Base-by-base conservation (phyloP, 805 yeast species). In the Nakazawaea ishiwadae region DNA sequence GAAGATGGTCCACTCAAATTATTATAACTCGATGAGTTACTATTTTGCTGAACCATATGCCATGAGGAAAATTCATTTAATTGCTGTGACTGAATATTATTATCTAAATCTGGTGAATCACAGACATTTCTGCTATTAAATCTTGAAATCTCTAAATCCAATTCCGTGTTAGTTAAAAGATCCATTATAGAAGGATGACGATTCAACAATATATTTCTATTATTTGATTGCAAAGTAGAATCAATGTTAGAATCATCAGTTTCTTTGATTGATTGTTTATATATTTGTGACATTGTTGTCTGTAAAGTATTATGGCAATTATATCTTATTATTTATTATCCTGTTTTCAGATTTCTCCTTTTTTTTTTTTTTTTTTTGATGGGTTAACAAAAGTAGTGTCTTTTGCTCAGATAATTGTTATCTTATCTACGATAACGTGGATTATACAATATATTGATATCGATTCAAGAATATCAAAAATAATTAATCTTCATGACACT, bases 51-150 rank as follows among this genome's bases (percentile, higher is more conserved):
- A 9, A 60, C 49, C 14, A 62, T 53, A 42, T 60, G 65, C 66
- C 66, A 62, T 17, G 66, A 61, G 2, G 64, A 58, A 44, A 60
- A 60, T 27, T 59, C 63, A n/a, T 47, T 48, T 31, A 52, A 28
- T 8, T 28, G 32, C 19, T 19, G 33, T 28, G 31, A 24, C 12
- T 18, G 31, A 14, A 15, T 27, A 12, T 19, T 18, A 17, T 8
- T 21, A 26, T 17, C 12, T 23, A 42, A 32, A 27, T 42, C 45
- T 1, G 45, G 45, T 7, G 45, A 42, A 7, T 42, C 39, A 17
- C 42, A 37, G 17, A 42, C 42, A 20, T 42, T 42, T 30, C 44
- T 32, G 24, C 42, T 31, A n/a, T 34, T 35, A 12, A 32, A 29
- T 31, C 36, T 35, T 42, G 42, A 31, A n/a, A 24, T 35, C 28